Conservation (phyloP, 192 early-diverging fungal species). For the Coemansia sp. region DNA sequence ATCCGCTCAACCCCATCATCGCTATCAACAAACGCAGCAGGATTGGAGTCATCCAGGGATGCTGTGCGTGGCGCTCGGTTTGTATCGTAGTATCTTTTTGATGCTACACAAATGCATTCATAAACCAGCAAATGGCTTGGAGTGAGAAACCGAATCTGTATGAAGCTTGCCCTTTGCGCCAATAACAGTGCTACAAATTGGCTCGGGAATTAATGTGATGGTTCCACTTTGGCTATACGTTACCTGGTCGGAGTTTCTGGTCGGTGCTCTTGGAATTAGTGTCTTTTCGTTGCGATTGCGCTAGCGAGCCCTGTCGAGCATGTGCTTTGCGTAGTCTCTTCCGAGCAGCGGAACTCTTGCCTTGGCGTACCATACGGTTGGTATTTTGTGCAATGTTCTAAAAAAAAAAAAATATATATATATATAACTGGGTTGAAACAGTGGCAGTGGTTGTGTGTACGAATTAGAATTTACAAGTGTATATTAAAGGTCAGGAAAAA, state of each 20-base stretch:
- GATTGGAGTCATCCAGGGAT: neutral
- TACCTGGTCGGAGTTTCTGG: neutral
- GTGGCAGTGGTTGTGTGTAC: no score
- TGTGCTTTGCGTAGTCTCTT: neutral
- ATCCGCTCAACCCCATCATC: constrained; percentile 13
- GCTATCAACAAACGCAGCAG: neutral
- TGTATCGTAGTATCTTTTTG: neutral
- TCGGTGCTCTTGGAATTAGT: neutral
- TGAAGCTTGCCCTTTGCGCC: neutral
- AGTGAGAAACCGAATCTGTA: neutral
- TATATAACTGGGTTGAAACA: no score
- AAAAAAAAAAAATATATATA: no score
- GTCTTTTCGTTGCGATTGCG: neutral
- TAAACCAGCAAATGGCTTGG: neutral
- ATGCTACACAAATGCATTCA: neutral
- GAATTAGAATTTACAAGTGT: neutral
- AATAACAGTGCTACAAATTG: neutral
- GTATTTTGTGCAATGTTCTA: neutral
- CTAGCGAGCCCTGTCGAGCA: neutral
- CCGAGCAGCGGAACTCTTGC: neutral
- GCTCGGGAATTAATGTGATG: neutral
- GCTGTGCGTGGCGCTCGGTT: neutral
- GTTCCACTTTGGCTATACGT: neutral
- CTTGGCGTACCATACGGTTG: neutral
- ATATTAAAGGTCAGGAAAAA: neutral